Base-by-base conservation (phyloP, 805 yeast species). In the Cyberlindnera sargentensis region DNA sequence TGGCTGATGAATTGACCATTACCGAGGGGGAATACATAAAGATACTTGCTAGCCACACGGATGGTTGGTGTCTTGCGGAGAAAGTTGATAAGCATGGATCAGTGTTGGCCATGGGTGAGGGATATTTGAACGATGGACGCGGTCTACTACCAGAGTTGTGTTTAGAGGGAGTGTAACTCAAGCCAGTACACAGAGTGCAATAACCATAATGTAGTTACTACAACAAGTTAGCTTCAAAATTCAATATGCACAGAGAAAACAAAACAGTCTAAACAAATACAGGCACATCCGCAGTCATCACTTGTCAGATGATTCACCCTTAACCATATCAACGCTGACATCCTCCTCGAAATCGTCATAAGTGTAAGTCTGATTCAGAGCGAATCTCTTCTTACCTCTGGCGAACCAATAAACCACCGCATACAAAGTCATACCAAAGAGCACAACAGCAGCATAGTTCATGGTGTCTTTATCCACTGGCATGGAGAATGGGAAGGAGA, bases 371-470 rank as follows among this genome's bases (percentile, higher is more conserved):
- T 65, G 63, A 40, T 49, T 49, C 39, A 44, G 40, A 1, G 60
- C 60, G 32, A 68, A 68, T 23, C 49, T 57, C 31, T 64, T 60
- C 28, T 49, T 44, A 15, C 66, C 75, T 48, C 63, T 61, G 11
- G 64, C 61, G 42, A 62, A 64, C 87, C 87, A 81, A 56, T 79
- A 80, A 4, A 67, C 43, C 2, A 76, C 46, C 31, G 74, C 58
- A 54, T 71, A 76, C 0, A 64, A 9, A 4, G 68, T 54, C 54
- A 66, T 72, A 8, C 78, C 78, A 23, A 63, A 74, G 46, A 73
- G 65, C 20, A 77, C 84, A 7, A 73, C 84, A 30, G 74, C 60
- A 11, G 80, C 79, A 51, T 83, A 83, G 58, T 83, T 83, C 89
- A 83, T 83, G 48, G 72, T 70, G 34, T 75, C 73, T 31, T 70